Conservation (phyloP, 148 eudicot species). For the Dianthus caryophyllus region DNA sequence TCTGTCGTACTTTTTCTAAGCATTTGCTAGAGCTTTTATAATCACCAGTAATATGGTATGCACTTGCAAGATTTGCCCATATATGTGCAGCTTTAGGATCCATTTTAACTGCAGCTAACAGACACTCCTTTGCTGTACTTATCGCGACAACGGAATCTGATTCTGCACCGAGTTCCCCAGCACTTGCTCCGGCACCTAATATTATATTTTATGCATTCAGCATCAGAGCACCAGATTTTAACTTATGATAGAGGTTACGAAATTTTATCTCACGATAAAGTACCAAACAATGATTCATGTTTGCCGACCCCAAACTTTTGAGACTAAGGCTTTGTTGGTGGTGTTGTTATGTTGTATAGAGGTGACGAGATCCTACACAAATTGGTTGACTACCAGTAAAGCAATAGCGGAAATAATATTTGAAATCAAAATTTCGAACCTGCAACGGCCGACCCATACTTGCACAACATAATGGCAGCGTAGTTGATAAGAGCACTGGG, state of each 20-base stretch:
- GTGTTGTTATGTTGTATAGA: no score
- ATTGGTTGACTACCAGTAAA: slow-evolving; percentile 3
- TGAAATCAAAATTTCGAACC: slow-evolving; percentile 39
- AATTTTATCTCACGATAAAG: no score
- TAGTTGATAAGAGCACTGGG: slow-evolving; percentile 86
- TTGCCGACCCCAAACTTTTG: no score
- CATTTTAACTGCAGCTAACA: slow-evolving; percentile 69
- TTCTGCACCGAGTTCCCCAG: slow-evolving; percentile 47
- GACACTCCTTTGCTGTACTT: slow-evolving; percentile 82
- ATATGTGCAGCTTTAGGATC: slow-evolving; percentile 83
- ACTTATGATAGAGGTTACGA: not conserved
- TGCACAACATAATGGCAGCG: slow-evolving; percentile 74
- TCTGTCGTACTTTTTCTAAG: slow-evolving; percentile 69
- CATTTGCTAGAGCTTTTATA: slow-evolving; percentile 77
- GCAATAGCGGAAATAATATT: slow-evolving; percentile 6
- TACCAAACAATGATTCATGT: no score
- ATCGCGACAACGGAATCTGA: slow-evolving; percentile 51
- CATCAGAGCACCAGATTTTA: not conserved
- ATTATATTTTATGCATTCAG: slow-evolving; percentile 3
- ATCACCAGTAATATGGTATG: slow-evolving; percentile 70
- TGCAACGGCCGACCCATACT: slow-evolving; percentile 82
- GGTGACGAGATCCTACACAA: slow-evolving; percentile 5
- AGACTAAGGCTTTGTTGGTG: no score
- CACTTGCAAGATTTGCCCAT: slow-evolving; percentile 94
- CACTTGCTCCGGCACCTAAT: slow-evolving; percentile 82